phyloP scores from a whole-genome alignment of 2,329 filamentous ascomycete genomes.

The Emergomyces orientalis region DNA sequence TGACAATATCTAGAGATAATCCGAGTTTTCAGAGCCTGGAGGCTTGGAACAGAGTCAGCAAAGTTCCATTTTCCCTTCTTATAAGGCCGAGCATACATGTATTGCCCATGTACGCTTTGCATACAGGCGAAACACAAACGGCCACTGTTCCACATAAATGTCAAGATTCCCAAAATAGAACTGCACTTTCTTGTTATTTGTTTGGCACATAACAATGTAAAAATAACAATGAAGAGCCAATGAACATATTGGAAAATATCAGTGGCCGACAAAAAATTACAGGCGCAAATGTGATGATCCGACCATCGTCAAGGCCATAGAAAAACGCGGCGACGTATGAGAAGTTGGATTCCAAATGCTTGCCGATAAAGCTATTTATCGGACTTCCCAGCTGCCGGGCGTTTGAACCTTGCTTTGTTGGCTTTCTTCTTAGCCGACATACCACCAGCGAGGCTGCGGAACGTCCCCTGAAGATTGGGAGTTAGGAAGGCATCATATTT shows the following conservation, averaged over 20 bases:
- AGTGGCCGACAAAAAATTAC: background rate
- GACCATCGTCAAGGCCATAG: background rate
- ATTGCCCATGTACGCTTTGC: background rate
- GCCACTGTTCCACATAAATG: background rate
- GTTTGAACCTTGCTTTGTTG: background rate
- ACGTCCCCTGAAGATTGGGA: background rate
- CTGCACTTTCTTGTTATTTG: background rate
- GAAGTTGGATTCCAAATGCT: background rate
- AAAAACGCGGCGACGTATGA: no score
- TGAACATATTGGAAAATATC: background rate
- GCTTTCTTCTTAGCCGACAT: conserved; percentile 1
- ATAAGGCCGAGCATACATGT: background rate
- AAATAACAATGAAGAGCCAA: background rate
- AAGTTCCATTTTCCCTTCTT: background rate
- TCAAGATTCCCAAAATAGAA: background rate
- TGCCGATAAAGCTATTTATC: background rate
- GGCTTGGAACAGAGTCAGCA: background rate
- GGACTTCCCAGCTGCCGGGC: background rate
- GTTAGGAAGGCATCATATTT: background rate
- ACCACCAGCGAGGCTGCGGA: background rate
- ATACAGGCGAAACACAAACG: background rate
- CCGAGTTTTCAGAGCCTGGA: background rate
- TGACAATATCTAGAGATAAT: background rate
- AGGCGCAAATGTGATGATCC: background rate
- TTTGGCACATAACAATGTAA: background rate